phyloP scores from a whole-genome alignment of 805 yeast genomes.

The Candida quercuum region DNA sequence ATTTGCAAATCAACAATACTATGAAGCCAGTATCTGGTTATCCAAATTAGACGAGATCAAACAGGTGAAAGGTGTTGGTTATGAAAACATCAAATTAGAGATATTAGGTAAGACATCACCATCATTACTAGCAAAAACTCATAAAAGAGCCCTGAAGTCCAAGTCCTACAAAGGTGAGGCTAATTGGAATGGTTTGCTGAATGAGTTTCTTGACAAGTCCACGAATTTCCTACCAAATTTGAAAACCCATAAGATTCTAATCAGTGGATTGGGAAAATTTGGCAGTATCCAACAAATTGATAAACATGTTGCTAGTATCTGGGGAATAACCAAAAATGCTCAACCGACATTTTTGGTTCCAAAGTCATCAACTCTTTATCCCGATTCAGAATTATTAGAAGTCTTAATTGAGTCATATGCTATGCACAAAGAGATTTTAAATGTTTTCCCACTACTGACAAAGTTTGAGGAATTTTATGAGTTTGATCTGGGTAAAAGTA shows the following conservation, averaged over 20 bases:
- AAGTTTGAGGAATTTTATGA: slow-evolving; percentile 12
- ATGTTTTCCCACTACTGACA: slow-evolving; percentile 10
- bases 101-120: slow-evolving; percentile 11
- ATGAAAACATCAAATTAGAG: slow-evolving; percentile 13
- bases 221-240: slow-evolving; percentile 11
- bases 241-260: slow-evolving; percentile 16
- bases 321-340: slow-evolving; percentile 16
- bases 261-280: slow-evolving; percentile 17
- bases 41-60: background rate
- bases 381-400: slow-evolving; percentile 13
- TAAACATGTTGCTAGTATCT: slow-evolving; percentile 12
- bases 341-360: slow-evolving; percentile 6
- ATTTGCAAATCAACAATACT: background rate
- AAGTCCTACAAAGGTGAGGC: background rate
- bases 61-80: background rate
- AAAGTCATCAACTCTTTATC: slow-evolving; percentile 13
- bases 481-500: slow-evolving; percentile 2
- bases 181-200: slow-evolving; percentile 1
- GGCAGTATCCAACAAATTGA: slow-evolving; percentile 16
- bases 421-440: slow-evolving; percentile 7
- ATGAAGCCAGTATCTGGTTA: slow-evolving; percentile 6
- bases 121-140: background rate
- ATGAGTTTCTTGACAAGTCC: slow-evolving; percentile 5
- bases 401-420: slow-evolving; percentile 15
- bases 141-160: background rate